Conservation (phyloP, 2,329 filamentous ascomycete genomes). For the Colletotrichum musicola region DNA sequence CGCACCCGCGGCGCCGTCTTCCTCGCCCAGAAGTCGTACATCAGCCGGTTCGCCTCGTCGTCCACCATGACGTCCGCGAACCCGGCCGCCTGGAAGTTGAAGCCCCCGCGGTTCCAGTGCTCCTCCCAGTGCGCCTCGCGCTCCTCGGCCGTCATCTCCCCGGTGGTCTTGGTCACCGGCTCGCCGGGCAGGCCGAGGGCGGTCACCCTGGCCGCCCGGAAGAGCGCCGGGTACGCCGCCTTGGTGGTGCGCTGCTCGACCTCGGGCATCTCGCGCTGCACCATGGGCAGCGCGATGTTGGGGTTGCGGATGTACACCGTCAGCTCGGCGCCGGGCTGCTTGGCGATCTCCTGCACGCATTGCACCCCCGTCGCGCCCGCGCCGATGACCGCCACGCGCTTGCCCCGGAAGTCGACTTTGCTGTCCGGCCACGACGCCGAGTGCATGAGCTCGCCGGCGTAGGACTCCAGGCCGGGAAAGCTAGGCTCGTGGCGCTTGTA, state of each 20-base stretch:
- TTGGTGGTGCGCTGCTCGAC: slow-evolving; percentile 59
- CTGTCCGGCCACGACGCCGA: slow-evolving; percentile 45
- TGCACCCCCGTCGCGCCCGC: slow-evolving; percentile 48
- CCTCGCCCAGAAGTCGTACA: slow-evolving; percentile 63
- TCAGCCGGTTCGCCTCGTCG: slow-evolving; percentile 55
- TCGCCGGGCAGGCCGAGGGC: slow-evolving; percentile 67
- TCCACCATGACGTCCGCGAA: slow-evolving; percentile 61
- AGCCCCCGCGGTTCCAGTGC: slow-evolving; percentile 60
- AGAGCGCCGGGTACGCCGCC: slow-evolving; percentile 53
- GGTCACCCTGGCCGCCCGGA: slow-evolving; percentile 56
- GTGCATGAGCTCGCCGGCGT: slow-evolving; percentile 46
- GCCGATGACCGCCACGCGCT: slow-evolving; percentile 48
- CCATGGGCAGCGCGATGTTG: slow-evolving; percentile 70
- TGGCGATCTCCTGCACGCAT: slow-evolving; percentile 49
- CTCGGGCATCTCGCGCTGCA: slow-evolving; percentile 57
- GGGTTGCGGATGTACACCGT: slow-evolving; percentile 70
- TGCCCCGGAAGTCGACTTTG: slow-evolving; percentile 41
- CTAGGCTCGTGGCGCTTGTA: slow-evolving; percentile 55
- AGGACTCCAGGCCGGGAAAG: slow-evolving; percentile 49
- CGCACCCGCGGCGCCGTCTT: slow-evolving; percentile 58
- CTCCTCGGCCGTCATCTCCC: slow-evolving; percentile 55
- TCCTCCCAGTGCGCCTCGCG: slow-evolving; percentile 57
- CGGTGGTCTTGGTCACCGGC: slow-evolving; percentile 56
- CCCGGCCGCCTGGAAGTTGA: slow-evolving; percentile 57
- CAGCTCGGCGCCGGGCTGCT: slow-evolving; percentile 47